A percentile compares a stretch with the other conserved stretches of the same genome.
Evolutionary conservation across 805 yeast species (phyloP).

Genomic region (Cyberlindnera maritima): DNA sequence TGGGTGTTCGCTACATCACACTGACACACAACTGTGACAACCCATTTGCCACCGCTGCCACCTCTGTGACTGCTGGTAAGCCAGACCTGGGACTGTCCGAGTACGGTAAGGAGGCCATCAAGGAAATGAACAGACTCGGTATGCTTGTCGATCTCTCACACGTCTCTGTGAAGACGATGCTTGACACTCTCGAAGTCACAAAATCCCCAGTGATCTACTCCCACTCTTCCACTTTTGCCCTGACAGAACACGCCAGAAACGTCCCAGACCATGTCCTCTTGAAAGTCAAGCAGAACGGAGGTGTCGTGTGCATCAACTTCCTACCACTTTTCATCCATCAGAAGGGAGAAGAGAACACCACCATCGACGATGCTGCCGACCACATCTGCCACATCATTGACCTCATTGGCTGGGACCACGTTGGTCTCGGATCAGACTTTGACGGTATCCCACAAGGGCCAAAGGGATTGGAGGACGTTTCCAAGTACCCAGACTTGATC

Average conservation of each 20-base stretch:
- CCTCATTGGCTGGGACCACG: conserved; percentile 49
- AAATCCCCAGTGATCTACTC: conserved; percentile 48
- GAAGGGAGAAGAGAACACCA: conserved; percentile 23
- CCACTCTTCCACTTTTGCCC: conserved; percentile 43
- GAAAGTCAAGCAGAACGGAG: conserved; percentile 39
- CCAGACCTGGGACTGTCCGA: conserved; percentile 43
- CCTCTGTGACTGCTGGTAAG: conserved; percentile 43
- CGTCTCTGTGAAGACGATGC: conserved; percentile 47
- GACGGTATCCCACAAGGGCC: conserved; percentile 52
- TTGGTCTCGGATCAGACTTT: conserved; percentile 50
- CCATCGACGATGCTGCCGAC: conserved; percentile 47
- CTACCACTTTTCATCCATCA: conserved; percentile 37
- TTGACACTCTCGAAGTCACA: conserved; percentile 38
- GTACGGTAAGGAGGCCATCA: conserved; percentile 39
- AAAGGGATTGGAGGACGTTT: conserved; percentile 50
- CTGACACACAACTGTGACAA: conserved; percentile 56
- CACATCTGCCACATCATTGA: conserved; percentile 43
- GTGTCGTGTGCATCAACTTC: conserved; percentile 48
- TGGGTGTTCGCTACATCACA: conserved; percentile 54
- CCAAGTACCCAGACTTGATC: conserved; percentile 50
- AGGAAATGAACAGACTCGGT: conserved; percentile 51
- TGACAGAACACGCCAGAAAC: conserved; percentile 44
- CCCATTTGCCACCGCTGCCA: conserved; percentile 56
- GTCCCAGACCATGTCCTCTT: conserved; percentile 46
- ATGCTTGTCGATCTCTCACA: conserved; percentile 52